phyloP scores from a whole-genome alignment of 768 basidiomycete species.

The Astraeus odoratus region DNA sequence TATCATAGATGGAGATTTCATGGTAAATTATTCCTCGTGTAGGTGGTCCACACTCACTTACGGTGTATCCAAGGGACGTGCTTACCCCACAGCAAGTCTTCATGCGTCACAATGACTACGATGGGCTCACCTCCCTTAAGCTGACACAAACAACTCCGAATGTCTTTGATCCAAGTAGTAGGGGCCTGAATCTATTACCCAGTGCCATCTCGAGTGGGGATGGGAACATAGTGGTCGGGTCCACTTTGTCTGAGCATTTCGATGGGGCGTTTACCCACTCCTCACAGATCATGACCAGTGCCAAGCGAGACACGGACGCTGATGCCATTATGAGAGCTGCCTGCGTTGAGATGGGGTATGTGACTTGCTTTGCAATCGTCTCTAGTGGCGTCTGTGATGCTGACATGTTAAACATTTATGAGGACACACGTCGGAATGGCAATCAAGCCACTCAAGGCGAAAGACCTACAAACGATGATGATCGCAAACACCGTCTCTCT shows the following conservation, averaged over 20 bases:
- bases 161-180: slow-evolving; percentile 22
- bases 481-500: slow-evolving; percentile 49
- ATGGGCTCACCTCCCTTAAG: slow-evolving; percentile 12
- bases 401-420: background rate
- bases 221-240: slow-evolving; percentile 28
- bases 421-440: slow-evolving; percentile 41
- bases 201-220: slow-evolving; percentile 32
- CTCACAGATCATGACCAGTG: slow-evolving; percentile 34
- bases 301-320: slow-evolving; percentile 36
- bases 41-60: background rate
- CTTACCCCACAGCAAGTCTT: slow-evolving; percentile 24
- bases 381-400: background rate
- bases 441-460: slow-evolving; percentile 32
- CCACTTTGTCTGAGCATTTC: background rate
- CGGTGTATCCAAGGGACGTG: slow-evolving; percentile 35
- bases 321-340: slow-evolving; percentile 41
- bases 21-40: slow-evolving; percentile 21
- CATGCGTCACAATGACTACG: slow-evolving; percentile 8
- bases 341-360: slow-evolving; percentile 45
- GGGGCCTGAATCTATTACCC: slow-evolving; percentile 25
- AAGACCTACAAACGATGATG: slow-evolving; percentile 32
- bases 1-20: slow-evolving; percentile 39
- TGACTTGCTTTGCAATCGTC: background rate
- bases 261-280: slow-evolving; percentile 6
- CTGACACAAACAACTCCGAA: slow-evolving; percentile 27